Percentiles rank a stretch among this genome's conserved stretches.
Conservation (phyloP, 2,329 filamentous ascomycete genomes). For the Macroventuria anomochaeta region DNA sequence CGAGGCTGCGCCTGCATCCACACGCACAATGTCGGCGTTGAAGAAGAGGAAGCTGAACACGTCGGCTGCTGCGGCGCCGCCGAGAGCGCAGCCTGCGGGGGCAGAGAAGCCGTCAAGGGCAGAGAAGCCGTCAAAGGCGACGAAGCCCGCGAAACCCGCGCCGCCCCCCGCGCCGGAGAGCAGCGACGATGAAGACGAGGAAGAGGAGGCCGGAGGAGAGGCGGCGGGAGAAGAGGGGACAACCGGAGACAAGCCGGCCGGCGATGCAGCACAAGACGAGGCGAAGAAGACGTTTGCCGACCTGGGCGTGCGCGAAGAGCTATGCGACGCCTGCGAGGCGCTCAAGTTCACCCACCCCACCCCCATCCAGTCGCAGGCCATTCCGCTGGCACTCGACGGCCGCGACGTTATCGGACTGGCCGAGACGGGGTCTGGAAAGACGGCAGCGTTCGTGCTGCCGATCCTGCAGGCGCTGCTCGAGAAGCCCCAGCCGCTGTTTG, state of each 20-base stretch:
- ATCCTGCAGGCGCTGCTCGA: conserved; percentile 90
- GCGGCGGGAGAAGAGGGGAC: not conserved
- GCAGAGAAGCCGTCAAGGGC: conserved; percentile 8
- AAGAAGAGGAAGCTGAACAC: conserved; percentile 53
- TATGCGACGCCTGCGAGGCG: conserved; percentile 85
- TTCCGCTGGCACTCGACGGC: conserved; percentile 78
- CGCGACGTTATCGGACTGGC: conserved; percentile 92
- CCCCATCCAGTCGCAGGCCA: conserved; percentile 84
- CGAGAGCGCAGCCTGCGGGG: conserved; percentile 10
- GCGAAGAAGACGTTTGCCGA: conserved; percentile 70
- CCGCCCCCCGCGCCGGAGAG: conserved; percentile 32
- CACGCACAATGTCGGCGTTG: conserved; percentile 46
- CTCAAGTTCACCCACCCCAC: conserved; percentile 87
- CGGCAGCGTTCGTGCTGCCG: conserved; percentile 90
- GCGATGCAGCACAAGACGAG: conserved; percentile 33
- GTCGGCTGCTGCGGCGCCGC: conserved; percentile 6
- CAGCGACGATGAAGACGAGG: conserved; percentile 35
- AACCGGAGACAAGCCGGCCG: conserved; percentile 6
- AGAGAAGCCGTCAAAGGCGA: conserved; percentile 27
- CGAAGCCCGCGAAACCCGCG: conserved; percentile 22
- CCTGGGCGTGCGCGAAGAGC: conserved; percentile 79
- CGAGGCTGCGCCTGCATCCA: conserved; percentile 5
- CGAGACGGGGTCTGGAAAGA: conserved; percentile 96
- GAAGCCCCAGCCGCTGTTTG: conserved; percentile 83
- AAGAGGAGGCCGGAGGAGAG: conserved; percentile 18